Evolutionary conservation across 225 moss, liverwort and hornwort genomes (phyloP).

Genomic region (Marchantia paleacea): DNA sequence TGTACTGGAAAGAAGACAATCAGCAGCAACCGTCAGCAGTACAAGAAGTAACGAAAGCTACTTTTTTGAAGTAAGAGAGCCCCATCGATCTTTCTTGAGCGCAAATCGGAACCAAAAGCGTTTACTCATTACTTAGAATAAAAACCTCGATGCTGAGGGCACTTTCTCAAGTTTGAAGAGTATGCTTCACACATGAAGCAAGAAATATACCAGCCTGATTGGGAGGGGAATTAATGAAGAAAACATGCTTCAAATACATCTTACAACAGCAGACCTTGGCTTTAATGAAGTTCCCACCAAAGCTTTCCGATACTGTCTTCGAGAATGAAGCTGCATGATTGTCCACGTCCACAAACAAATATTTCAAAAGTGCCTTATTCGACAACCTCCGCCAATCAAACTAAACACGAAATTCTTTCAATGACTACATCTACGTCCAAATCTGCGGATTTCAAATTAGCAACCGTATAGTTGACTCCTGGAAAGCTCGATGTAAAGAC

Average conservation of each 20-base stretch:
- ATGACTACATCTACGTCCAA: not conserved
- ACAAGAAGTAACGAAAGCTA: not conserved
- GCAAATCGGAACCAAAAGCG: too few species aligned
- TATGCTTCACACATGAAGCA: too few species aligned
- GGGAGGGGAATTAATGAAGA: not conserved
- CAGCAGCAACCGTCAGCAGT: conserved; percentile 3
- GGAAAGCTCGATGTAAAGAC: not conserved
- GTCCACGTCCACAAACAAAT: not conserved
- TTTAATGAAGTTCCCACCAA: conserved; percentile 80
- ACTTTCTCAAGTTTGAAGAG: not conserved
- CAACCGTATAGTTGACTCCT: not conserved
- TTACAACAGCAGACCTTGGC: conserved; percentile 53
- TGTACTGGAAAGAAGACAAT: conserved; percentile 54
- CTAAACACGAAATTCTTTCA: not conserved
- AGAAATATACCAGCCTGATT: not conserved
- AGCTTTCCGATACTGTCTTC: conserved; percentile 70
- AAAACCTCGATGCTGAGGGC: not conserved
- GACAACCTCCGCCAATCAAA: not conserved
- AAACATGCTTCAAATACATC: not conserved
- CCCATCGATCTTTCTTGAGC: not conserved
- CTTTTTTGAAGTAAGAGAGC: not conserved
- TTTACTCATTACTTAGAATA: not conserved
- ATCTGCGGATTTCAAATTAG: not conserved
- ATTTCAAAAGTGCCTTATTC: too few species aligned
- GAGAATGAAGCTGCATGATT: conserved; percentile 65